Percentiles rank a stretch among this genome's conserved stretches.
Evolutionary conservation across 192 early-diverging fungal species (phyloP).

Genomic region (Spizellomyces punctatus): DNA sequence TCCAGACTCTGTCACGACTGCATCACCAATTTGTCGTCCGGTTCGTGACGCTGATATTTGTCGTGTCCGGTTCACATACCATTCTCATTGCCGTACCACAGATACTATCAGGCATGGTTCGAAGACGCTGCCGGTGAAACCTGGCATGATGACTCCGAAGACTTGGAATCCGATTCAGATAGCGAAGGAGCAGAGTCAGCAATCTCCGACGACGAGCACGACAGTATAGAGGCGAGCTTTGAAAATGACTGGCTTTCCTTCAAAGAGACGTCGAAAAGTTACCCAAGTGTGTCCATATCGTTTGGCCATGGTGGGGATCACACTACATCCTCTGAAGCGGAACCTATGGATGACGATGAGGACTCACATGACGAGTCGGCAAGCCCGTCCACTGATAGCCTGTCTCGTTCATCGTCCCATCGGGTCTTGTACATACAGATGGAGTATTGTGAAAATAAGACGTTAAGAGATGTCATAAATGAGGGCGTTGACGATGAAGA

Average conservation of each 20-base stretch:
- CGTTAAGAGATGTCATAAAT: slow-evolving; percentile 79
- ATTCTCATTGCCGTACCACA: not conserved
- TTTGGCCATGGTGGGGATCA: slow-evolving; percentile 41
- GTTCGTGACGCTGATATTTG: not conserved
- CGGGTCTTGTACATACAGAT: slow-evolving; percentile 88
- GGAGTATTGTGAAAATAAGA: slow-evolving; percentile 98
- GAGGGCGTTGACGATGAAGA: slow-evolving; percentile 77
- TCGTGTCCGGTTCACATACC: slow-evolving; percentile 1
- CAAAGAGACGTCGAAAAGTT: slow-evolving; percentile 3
- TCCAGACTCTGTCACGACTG: slow-evolving; percentile 84
- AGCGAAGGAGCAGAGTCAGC: slow-evolving; percentile 25
- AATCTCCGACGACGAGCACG: slow-evolving; percentile 29
- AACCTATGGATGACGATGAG: slow-evolving; percentile 18
- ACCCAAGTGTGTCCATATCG: slow-evolving; percentile 21
- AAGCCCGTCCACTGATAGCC: not conserved
- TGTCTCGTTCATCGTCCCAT: not conserved
- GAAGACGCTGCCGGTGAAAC: slow-evolving; percentile 59
- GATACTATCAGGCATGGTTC: slow-evolving; percentile 88
- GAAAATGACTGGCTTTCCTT: slow-evolving; percentile 42
- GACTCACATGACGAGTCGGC: not conserved
- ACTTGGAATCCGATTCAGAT: slow-evolving; percentile 13
- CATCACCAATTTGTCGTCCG: slow-evolving; percentile 87
- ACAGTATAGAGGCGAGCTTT: slow-evolving; percentile 25
- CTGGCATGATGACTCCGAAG: slow-evolving; percentile 28
- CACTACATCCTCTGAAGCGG: slow-evolving; percentile 1